Evolutionary conservation across 2,329 filamentous ascomycete genomes (phyloP).

Genomic region (Monilinia polystroma): DNA sequence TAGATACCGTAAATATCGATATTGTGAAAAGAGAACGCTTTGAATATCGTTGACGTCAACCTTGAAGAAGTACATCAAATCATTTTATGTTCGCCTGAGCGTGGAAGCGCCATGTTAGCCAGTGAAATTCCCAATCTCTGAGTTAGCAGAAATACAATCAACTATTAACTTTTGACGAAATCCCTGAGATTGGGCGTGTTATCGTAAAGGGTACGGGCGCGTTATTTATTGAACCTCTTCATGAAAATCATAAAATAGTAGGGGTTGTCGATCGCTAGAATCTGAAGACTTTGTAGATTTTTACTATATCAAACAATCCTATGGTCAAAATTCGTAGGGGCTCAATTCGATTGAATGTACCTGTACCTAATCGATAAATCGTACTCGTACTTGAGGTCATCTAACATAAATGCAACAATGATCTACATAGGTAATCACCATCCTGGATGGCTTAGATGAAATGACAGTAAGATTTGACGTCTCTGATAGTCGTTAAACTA

Average conservation of each 20-base stretch:
- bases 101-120: neutral
- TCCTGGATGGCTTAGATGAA: slow-evolving; percentile 3
- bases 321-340: too few species aligned
- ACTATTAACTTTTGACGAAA: neutral
- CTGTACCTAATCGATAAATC: too few species aligned
- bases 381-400: neutral
- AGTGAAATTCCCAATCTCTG: neutral
- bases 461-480: neutral
- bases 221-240: too few species aligned
- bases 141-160: neutral
- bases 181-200: neutral
- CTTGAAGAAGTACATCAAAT: neutral
- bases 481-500: neutral
- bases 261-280: too few species aligned
- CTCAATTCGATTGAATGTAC: too few species aligned
- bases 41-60: neutral
- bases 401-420: neutral
- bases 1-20: neutral
- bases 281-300: too few species aligned
- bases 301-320: neutral
- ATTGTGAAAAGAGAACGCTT: neutral
- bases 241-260: too few species aligned
- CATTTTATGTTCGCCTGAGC: neutral
- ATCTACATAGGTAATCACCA: slow-evolving; percentile 4
- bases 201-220: too few species aligned